Conservation (phyloP, 257 asterid genomes). For the Salvia splendens region DNA sequence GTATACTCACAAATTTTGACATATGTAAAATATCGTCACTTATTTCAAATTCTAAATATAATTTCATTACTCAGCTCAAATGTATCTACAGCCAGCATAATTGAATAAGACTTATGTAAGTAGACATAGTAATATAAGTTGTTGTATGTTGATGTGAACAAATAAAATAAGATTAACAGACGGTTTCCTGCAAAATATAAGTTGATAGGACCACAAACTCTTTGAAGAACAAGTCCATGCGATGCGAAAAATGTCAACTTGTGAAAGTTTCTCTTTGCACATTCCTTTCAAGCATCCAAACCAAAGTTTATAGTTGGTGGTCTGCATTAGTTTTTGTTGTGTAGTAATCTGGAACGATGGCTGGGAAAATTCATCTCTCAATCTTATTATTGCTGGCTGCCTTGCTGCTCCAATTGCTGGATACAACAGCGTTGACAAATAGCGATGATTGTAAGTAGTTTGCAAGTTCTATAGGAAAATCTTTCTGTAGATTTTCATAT, state of each 20-base stretch:
- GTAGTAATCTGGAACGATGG: conserved; percentile 34
- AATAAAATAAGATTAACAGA: conserved; percentile 29
- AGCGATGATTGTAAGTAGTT: conserved; percentile 49
- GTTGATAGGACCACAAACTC: conserved; percentile 25
- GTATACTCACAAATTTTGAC: too few species aligned
- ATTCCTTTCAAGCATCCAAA: neutral
- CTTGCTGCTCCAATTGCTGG: conserved; percentile 38
- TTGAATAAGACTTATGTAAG: conserved; percentile 13
- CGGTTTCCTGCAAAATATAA: conserved; percentile 21
- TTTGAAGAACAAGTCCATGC: conserved; percentile 17
- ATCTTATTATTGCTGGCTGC: conserved; percentile 41
- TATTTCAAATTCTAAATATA: too few species aligned
- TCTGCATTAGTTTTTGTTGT: neutral
- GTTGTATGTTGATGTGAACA: conserved; percentile 26
- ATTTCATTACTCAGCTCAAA: neutral
- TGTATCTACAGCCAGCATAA: neutral
- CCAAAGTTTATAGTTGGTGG: neutral
- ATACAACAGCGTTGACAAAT: conserved; percentile 50
- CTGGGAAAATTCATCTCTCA: conserved; percentile 36
- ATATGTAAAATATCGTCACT: too few species aligned
- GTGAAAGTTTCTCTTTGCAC: conserved; percentile 10
- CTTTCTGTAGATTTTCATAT: too few species aligned
- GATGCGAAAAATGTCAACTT: conserved; percentile 8
- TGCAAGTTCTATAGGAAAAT: neutral
- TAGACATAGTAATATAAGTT: neutral